Percentiles rank a stretch among this genome's conserved stretches.
Conservation (phyloP, 2,329 filamentous ascomycete species). For the Alternaria arbusti region DNA sequence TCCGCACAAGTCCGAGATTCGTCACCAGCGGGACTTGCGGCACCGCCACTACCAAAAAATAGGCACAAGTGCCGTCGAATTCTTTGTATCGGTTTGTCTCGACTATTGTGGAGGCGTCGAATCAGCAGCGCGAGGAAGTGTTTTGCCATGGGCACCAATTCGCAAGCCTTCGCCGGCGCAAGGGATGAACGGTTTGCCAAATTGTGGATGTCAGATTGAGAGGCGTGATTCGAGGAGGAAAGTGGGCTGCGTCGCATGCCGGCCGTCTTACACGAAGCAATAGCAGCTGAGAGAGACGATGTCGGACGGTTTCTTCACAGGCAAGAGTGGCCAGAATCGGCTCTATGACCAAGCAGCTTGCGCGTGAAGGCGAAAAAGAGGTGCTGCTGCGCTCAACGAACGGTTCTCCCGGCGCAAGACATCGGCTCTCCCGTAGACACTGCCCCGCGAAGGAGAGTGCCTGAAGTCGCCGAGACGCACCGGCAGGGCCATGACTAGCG, state of each 20-base stretch:
- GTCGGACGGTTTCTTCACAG: slow-evolving; percentile 8
- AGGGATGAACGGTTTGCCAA: slow-evolving; percentile 34
- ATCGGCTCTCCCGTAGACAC: slow-evolving; percentile 23
- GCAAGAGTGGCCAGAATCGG: slow-evolving; percentile 27
- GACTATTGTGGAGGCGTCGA: slow-evolving; percentile 21
- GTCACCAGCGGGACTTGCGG: slow-evolving; percentile 40
- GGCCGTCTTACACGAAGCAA: slow-evolving; percentile 27
- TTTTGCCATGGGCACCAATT: slow-evolving; percentile 28
- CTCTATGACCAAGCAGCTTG: slow-evolving; percentile 21
- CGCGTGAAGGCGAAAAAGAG: neutral
- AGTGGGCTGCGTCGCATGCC: slow-evolving; percentile 31
- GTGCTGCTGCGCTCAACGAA: slow-evolving; percentile 7
- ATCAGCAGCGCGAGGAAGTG: slow-evolving; percentile 23
- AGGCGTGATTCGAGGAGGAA: slow-evolving; percentile 35
- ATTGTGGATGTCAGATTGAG: slow-evolving; percentile 34
- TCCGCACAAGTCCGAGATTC: slow-evolving; percentile 39
- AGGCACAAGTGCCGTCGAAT: slow-evolving; percentile 20
- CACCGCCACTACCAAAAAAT: slow-evolving; percentile 27
- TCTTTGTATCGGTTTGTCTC: slow-evolving; percentile 10
- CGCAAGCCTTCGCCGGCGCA: slow-evolving; percentile 29
- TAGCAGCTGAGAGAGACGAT: slow-evolving; percentile 26
- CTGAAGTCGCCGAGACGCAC: slow-evolving; percentile 40
- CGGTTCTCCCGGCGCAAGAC: slow-evolving; percentile 26
- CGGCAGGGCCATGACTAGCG: slow-evolving; percentile 20
- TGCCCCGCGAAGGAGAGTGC: slow-evolving; percentile 35